Evolutionary conservation across 768 basidiomycete genomes (phyloP).

Genomic region (Crucibulum laeve): DNA sequence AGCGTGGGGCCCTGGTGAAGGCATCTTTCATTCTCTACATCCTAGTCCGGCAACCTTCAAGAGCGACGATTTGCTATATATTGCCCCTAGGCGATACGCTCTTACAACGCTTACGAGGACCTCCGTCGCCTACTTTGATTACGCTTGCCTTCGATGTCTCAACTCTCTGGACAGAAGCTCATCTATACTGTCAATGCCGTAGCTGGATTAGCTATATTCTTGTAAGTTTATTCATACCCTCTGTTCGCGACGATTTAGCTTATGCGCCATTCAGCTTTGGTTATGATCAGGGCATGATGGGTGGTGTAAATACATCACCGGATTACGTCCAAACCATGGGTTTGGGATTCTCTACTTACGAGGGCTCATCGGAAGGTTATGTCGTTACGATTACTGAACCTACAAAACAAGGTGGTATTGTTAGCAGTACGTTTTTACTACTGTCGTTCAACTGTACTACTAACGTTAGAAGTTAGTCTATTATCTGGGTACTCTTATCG

Average conservation of each 20-base stretch:
- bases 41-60: too few relatives aligned
- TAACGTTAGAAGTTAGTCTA: constrained; percentile 19
- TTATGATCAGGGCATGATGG: constrained; percentile 47
- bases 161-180: constrained; percentile 17
- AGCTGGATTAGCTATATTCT: constrained; percentile 26
- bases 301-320: constrained; percentile 41
- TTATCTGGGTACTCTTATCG: constrained; percentile 37
- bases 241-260: neutral
- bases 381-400: constrained; percentile 38
- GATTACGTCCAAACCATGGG: constrained; percentile 37
- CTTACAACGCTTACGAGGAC: too few relatives aligned
- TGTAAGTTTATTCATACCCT: constrained; percentile 12
- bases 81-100: too few relatives aligned
- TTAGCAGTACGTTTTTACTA: constrained; percentile 25
- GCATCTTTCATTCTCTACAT: too few relatives aligned
- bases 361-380: constrained; percentile 35
- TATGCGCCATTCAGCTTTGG: constrained; percentile 27
- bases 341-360: constrained; percentile 33
- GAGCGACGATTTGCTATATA: too few relatives aligned
- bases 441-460: neutral
- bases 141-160: neutral
- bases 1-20: too few relatives aligned
- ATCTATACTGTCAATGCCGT: constrained; percentile 22
- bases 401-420: constrained; percentile 39
- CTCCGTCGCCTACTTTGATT: neutral